These are phyloP conservation scores for Kwoniella sp. DNA, from an alignment of 768 basidiomycete genomes.

Conservation along the genomic window DNA sequence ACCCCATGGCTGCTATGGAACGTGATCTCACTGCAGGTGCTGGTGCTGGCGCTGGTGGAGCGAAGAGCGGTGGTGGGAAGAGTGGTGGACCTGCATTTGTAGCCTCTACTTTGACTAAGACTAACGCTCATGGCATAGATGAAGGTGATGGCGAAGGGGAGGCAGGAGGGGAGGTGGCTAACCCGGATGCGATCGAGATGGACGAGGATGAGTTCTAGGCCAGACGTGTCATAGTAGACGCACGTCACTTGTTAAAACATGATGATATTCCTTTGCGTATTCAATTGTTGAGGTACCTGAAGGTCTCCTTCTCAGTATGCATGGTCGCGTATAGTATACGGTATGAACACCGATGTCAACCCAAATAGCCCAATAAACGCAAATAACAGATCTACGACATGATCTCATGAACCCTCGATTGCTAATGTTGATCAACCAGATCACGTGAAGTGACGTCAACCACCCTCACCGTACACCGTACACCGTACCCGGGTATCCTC, in stretches of 20 bases:
- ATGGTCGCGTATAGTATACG: too few relatives aligned
- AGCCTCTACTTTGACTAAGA: constrained; percentile 41
- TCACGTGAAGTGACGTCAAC: constrained; percentile 1
- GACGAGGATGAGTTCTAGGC: constrained; percentile 54
- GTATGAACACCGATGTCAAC: too few relatives aligned
- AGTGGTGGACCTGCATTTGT: constrained; percentile 48
- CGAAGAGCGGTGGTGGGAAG: constrained; percentile 8
- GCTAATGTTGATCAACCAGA: background rate
- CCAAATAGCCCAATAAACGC: too few relatives aligned
- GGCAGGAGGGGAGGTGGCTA: constrained; percentile 54
- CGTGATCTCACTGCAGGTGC: constrained; percentile 31
- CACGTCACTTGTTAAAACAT: too few relatives aligned
- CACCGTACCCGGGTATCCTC: background rate
- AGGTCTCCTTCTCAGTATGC: too few relatives aligned
- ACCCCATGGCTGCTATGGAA: constrained; percentile 78
- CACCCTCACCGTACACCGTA: background rate
- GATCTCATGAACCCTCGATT: background rate
- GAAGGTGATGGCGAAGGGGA: constrained; percentile 64
- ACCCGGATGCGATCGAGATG: constrained; percentile 56
- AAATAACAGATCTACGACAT: too few relatives aligned
- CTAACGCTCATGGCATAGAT: constrained; percentile 45
- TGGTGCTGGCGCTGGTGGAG: constrained; percentile 13
- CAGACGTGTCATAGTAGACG: too few relatives aligned
- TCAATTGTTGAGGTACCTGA: too few relatives aligned
- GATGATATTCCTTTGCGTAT: too few relatives aligned